Evolutionary conservation across 1,284 basidiomycete species (phyloP).

Genomic region (Ganoderma resinaceum): DNA sequence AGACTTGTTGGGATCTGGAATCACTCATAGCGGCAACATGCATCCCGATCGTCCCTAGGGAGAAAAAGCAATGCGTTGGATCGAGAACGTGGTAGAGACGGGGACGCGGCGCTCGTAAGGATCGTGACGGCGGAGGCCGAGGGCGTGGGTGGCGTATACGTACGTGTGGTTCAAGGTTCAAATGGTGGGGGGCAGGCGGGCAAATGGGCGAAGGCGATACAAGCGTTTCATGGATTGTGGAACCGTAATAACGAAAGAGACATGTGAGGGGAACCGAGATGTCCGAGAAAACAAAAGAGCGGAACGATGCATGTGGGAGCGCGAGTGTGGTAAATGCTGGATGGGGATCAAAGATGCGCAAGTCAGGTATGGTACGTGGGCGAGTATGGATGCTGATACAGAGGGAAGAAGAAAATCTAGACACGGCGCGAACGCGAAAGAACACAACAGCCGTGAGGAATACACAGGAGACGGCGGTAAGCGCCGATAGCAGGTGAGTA

Average conservation of each 20-base stretch:
- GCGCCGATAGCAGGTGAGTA: background rate
- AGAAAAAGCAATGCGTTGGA: background rate
- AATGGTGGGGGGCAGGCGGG: background rate
- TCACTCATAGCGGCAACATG: background rate
- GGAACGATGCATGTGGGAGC: slow-evolving; percentile 5
- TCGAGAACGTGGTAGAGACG: background rate
- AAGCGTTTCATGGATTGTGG: slow-evolving; percentile 6
- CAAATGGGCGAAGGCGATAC: background rate
- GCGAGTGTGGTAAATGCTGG: slow-evolving; percentile 11
- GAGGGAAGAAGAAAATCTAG: background rate
- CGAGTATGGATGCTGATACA: slow-evolving; percentile 1
- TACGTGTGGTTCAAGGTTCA: background rate
- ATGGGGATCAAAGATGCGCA: slow-evolving; percentile 8
- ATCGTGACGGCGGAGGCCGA: background rate
- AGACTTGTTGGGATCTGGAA: background rate
- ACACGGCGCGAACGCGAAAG: background rate
- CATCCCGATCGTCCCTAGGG: background rate
- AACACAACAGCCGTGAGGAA: background rate
- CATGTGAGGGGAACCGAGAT: slow-evolving; percentile 1
- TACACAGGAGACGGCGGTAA: background rate
- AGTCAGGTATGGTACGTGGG: slow-evolving; percentile 5
- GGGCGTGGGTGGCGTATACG: background rate
- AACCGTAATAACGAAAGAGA: slow-evolving; percentile 6
- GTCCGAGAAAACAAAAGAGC: slow-evolving; percentile 5
- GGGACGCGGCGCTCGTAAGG: background rate